phyloP scores from a whole-genome alignment of 1,139 yeast genomes.

The Hyphopichia fennica region DNA sequence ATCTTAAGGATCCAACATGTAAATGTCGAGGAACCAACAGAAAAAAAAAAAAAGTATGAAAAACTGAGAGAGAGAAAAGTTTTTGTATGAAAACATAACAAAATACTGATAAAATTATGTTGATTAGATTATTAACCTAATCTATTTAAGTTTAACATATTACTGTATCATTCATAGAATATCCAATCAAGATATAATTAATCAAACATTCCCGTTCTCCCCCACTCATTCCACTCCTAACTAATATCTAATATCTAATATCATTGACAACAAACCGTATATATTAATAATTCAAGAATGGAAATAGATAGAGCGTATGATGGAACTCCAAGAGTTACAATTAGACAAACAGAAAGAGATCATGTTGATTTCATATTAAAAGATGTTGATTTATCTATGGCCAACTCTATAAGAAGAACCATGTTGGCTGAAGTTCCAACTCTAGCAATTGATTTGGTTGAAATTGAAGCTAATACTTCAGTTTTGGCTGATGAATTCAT shows the following conservation, averaged over 20 bases:
- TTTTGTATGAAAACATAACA: background rate
- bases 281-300: too few species aligned
- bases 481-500: constrained; percentile 96
- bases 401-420: constrained; percentile 87
- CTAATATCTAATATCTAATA: too few species aligned
- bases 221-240: too few species aligned
- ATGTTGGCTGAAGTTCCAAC: constrained; percentile 98
- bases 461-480: constrained; percentile 87
- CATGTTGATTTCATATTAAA: constrained; percentile 87
- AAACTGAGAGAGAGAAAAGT: background rate
- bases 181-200: too few species aligned
- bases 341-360: constrained; percentile 80
- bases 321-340: constrained; percentile 74
- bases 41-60: background rate
- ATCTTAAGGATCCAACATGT: background rate
- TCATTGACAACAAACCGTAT: too few species aligned
- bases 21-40: background rate
- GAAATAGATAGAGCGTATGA: constrained; percentile 39
- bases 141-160: too few species aligned
- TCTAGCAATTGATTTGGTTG: constrained; percentile 91
- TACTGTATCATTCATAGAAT: too few species aligned
- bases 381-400: constrained; percentile 86
- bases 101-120: too few species aligned
- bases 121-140: too few species aligned
- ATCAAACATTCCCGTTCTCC: too few species aligned